Evolutionary conservation across 2,329 filamentous ascomycete species (phyloP).

Genomic region (Helminthosporium solani): DNA sequence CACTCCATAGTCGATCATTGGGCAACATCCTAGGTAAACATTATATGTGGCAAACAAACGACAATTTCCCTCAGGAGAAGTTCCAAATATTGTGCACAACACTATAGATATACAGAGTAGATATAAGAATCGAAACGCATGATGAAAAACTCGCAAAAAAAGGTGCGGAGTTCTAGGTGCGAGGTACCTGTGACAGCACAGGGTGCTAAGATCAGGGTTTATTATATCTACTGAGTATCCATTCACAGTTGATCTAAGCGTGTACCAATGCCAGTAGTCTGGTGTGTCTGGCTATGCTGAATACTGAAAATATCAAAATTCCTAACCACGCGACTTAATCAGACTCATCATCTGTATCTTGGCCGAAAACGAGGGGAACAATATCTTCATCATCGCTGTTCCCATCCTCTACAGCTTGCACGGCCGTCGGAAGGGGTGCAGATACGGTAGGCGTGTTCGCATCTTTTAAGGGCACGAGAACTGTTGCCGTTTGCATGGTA

Average conservation of each 20-base stretch:
- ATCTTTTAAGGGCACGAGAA: background rate
- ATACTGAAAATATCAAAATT: background rate
- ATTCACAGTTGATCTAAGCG: constrained; percentile 4
- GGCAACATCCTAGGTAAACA: no score
- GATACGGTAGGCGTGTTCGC: background rate
- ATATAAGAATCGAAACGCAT: no score
- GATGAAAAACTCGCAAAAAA: no score
- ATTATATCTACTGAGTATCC: background rate
- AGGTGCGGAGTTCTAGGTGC: no score
- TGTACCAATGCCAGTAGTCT: background rate
- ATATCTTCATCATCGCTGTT: constrained; percentile 36
- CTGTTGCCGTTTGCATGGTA: background rate
- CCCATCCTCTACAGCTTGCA: background rate
- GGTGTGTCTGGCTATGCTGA: background rate
- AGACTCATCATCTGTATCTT: constrained; percentile 40
- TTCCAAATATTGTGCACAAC: no score
- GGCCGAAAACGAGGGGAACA: constrained; percentile 35
- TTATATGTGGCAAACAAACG: no score
- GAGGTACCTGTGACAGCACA: no score
- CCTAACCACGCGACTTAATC: constrained; percentile 8
- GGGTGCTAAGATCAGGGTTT: no score
- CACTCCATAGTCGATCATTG: no score
- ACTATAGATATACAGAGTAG: no score
- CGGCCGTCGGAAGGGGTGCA: constrained; percentile 7
- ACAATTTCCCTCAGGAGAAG: no score